Percentiles rank a stretch among this genome's conserved stretches.
phyloP scores from a whole-genome alignment of 106 monocot genomes.

The Dactylorhiza incarnata region DNA sequence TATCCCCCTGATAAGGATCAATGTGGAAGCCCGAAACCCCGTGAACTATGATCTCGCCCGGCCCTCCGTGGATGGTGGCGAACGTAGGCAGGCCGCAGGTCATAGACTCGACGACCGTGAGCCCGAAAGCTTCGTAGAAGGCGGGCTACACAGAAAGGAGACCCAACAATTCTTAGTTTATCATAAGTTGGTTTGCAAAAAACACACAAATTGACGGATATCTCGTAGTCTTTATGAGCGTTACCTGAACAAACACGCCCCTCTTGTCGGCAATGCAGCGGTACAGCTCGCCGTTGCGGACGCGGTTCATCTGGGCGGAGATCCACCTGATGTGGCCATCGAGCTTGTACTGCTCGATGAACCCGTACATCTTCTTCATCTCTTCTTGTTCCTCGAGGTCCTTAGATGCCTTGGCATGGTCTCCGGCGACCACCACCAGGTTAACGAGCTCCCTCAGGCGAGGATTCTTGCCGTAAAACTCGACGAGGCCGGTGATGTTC shows the following conservation, averaged over 20 bases:
- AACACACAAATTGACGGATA: no score
- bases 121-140: constrained; percentile 69
- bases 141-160: constrained; percentile 43
- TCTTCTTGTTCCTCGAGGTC: constrained; percentile 63
- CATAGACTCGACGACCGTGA: constrained; percentile 71
- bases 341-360: constrained; percentile 65
- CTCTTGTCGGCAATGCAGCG: constrained; percentile 57
- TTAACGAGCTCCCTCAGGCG: constrained; percentile 55
- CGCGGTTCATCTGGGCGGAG: constrained; percentile 75
- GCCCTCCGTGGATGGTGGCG: constrained; percentile 58
- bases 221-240: not conserved
- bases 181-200: no score
- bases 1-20: constrained; percentile 59
- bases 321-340: constrained; percentile 71
- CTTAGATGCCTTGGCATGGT: constrained; percentile 59
- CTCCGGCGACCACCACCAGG: constrained; percentile 71
- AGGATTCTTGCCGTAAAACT: constrained; percentile 45
- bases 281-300: constrained; percentile 70
- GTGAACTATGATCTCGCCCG: constrained; percentile 54
- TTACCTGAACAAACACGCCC: constrained; percentile 70
- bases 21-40: constrained; percentile 72
- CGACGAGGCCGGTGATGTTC: constrained; percentile 72
- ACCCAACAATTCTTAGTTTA: not conserved
- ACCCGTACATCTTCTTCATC: constrained; percentile 60
- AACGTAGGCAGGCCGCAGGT: constrained; percentile 73